These are phyloP conservation scores for Paecilomyces sp. DNA, from an alignment of 2,329 filamentous ascomycete species.

Conservation along the genomic window DNA sequence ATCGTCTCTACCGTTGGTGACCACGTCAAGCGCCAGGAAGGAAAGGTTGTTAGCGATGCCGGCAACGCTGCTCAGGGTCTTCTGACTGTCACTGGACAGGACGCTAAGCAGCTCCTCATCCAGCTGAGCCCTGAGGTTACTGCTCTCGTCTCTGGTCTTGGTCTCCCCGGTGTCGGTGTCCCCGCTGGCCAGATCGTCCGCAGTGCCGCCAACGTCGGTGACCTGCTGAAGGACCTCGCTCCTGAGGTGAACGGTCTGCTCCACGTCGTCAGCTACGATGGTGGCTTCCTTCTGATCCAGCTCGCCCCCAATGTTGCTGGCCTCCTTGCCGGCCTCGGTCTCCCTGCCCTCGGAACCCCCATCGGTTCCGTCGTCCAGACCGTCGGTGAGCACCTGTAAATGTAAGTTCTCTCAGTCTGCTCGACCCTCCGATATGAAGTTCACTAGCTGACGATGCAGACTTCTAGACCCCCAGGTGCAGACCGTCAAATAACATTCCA, in stretches of 20 bases:
- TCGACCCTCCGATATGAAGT: neutral
- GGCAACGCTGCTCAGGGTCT: neutral
- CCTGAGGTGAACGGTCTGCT: conserved; percentile 18
- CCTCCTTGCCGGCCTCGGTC: conserved; percentile 21
- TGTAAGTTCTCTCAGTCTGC: neutral
- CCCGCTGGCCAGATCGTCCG: conserved; percentile 20
- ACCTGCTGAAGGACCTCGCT: conserved; percentile 17
- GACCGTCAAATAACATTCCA: neutral
- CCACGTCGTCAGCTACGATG: conserved; percentile 22
- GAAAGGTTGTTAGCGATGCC: neutral
- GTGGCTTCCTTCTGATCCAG: conserved; percentile 20
- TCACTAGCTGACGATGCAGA: neutral
- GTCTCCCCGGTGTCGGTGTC: conserved; percentile 16
- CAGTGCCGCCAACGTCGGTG: conserved; percentile 19
- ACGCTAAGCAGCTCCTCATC: conserved; percentile 20
- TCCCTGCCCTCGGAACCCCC: conserved; percentile 19
- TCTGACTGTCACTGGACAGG: conserved; percentile 21
- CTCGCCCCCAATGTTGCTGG: conserved; percentile 20
- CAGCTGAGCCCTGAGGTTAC: conserved; percentile 23
- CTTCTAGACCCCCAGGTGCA: neutral
- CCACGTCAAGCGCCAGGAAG: conserved; percentile 8
- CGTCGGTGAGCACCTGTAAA: conserved; percentile 14
- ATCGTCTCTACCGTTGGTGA: conserved; percentile 15
- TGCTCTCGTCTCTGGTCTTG: conserved; percentile 19
- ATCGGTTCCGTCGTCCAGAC: conserved; percentile 20